Base-by-base conservation (phyloP, 768 basidiomycete genomes). In the Asterophora lycoperdoides region DNA sequence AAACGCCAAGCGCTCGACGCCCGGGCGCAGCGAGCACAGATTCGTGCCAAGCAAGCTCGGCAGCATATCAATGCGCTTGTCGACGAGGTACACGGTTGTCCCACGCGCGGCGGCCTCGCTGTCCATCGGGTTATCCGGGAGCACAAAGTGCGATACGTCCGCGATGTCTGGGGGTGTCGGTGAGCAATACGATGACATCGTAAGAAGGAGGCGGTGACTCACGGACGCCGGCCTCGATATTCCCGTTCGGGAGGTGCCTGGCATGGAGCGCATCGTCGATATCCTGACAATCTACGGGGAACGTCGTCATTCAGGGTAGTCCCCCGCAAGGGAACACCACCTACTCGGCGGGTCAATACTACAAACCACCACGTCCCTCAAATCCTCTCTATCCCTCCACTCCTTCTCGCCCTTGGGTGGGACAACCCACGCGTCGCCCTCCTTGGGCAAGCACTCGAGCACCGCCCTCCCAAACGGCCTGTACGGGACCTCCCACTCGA, bases 221-320 rank as follows among this genome's bases (percentile, higher is more conserved):
- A 98, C 95, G 95, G 57, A 99, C 96, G 46, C 96, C 96, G 29
- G 93, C 93, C 63, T 99, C 92, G 49, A 97, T 87, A 65, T 94
- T 92, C 2, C 95, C 95, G 59, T 94, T 95, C 0, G 92, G 84
- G 15, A 99, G 69, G 23, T 67, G 75, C 36, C 86, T 77, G 11
- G 95, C 96, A 65, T 99, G 96, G 11, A 99, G 70, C 0, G 96
- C 96, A 64, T 99, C 96, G 59, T 99, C 96, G 14, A 99, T 99
- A 68, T 99, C 96, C 60, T 95, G 91, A 69, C 96, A 98, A 39
- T 82, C 93, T 94, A 49, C 1, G 49, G 4, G 15, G 8, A 43
- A 44, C 2, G 3, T n/a, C n/a, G 14, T 11, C 10, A 15, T 18
- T 35, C 23, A 28, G 20, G 13, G 5, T 14, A 38, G n/a, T n/a